Evolutionary conservation across 208 protist species (phyloP).

Genomic region (Acanthamoeba triangularis): DNA sequence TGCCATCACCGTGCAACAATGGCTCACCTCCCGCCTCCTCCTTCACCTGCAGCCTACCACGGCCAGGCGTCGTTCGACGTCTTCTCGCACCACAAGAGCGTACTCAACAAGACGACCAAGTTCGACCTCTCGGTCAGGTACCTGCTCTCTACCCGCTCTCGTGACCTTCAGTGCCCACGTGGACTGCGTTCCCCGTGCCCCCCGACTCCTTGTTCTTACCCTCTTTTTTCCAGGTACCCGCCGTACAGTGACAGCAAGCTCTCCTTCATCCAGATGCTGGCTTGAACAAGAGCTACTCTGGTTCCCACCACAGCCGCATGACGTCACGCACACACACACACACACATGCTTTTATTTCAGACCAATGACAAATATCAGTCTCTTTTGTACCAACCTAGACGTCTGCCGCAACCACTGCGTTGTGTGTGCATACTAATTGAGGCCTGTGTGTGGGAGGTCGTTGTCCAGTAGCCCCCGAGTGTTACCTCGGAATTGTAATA

Average conservation of each 20-base stretch:
- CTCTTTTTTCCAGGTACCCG: constrained; percentile 29
- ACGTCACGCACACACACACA: too few species aligned
- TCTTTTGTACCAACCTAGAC: too few species aligned
- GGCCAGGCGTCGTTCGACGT: constrained; percentile 84
- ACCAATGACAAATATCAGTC: too few species aligned
- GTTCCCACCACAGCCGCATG: not conserved
- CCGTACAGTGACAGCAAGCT: constrained; percentile 76
- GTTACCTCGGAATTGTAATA: too few species aligned
- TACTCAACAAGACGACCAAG: constrained; percentile 58
- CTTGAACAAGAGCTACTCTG: not conserved
- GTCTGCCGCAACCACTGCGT: too few species aligned
- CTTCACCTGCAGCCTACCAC: constrained; percentile 87
- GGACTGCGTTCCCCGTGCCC: too few species aligned
- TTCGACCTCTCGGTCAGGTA: constrained; percentile 45
- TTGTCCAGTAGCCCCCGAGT: too few species aligned
- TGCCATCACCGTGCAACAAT: not conserved
- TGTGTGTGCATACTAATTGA: too few species aligned
- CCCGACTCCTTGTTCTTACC: not conserved
- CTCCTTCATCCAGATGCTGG: constrained; percentile 20
- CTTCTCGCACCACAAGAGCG: constrained; percentile 74
- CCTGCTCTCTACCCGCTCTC: not conserved
- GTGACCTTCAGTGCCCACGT: not conserved
- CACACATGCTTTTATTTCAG: too few species aligned
- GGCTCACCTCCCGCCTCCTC: not conserved
- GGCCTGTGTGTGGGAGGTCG: too few species aligned